Conservation (phyloP, 768 basidiomycete species). For the Tricholoma matsutake region DNA sequence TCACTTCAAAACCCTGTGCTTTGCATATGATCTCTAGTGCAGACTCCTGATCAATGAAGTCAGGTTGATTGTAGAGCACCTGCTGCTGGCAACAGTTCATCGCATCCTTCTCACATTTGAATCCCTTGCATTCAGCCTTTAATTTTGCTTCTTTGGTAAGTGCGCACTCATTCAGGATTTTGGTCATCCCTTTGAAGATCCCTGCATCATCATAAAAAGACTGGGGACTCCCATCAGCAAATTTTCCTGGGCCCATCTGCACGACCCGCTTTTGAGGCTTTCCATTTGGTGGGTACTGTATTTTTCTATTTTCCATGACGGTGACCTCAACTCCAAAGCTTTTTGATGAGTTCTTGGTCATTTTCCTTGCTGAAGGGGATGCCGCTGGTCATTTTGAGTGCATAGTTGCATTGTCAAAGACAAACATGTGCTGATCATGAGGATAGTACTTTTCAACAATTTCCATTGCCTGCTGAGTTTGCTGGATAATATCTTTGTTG, state of each 20-base stretch:
- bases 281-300: too few species aligned
- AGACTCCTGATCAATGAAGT: not conserved
- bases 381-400: constrained; percentile 19
- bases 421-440: constrained; percentile 18
- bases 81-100: not conserved
- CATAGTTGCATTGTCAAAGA: too few species aligned
- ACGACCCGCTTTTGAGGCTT: too few species aligned
- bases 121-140: not conserved
- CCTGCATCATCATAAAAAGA: too few species aligned
- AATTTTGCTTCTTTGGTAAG: not conserved
- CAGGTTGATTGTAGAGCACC: not conserved
- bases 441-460: constrained; percentile 22
- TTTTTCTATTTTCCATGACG: constrained; percentile 2
- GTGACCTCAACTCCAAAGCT: not conserved
- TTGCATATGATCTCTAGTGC: not conserved
- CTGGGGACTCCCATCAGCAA: too few species aligned
- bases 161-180: not conserved
- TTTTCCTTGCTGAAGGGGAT: constrained; percentile 3
- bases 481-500: constrained; percentile 21
- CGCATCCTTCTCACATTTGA: not conserved
- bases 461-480: constrained; percentile 22
- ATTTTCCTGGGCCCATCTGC: too few species aligned
- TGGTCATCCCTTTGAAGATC: too few species aligned
- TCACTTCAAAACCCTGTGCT: not conserved
- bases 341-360: constrained; percentile 6